Conservation (phyloP, 2,329 filamentous ascomycete genomes). For the Neocatenulostroma microsporum region DNA sequence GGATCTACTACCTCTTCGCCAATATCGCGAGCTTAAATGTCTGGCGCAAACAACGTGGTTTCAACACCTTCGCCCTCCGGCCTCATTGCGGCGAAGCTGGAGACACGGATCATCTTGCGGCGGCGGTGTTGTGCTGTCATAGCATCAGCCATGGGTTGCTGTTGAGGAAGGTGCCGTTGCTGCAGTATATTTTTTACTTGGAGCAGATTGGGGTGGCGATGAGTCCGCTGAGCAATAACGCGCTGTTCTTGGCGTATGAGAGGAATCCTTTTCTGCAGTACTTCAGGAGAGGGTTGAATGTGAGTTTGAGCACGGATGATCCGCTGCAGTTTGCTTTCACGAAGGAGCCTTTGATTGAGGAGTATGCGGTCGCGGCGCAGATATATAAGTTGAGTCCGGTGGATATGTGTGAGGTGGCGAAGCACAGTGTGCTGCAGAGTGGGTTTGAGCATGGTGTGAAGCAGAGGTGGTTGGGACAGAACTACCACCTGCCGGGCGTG, state of each 20-base stretch:
- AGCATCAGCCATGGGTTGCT: conserved; percentile 94
- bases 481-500: conserved; percentile 70
- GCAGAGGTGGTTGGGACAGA: conserved; percentile 77
- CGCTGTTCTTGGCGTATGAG: conserved; percentile 91
- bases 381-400: conserved; percentile 97
- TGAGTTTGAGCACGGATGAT: conserved; percentile 93
- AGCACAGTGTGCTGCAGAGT: conserved; percentile 90
- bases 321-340: conserved; percentile 97
- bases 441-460: conserved; percentile 88
- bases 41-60: conserved; percentile 82
- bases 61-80: conserved; percentile 89
- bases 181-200: conserved; percentile 96
- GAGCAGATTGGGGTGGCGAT: conserved; percentile 98
- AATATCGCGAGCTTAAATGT: conserved; percentile 90
- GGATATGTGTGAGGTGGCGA: conserved; percentile 97
- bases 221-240: conserved; percentile 98
- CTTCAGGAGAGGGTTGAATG: conserved; percentile 89
- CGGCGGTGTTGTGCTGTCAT: conserved; percentile 84
- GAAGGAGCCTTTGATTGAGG: conserved; percentile 94
- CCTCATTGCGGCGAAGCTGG: conserved; percentile 96
- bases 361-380: conserved; percentile 95
- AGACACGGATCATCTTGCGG: conserved; percentile 90
- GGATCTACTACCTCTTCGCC: conserved; percentile 95
- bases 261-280: conserved; percentile 94
- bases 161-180: conserved; percentile 82